Evolutionary conservation across 768 basidiomycete genomes (phyloP), one percentile per base, ranked within the genome.

Genomic region (Amanita muscaria): DNA sequence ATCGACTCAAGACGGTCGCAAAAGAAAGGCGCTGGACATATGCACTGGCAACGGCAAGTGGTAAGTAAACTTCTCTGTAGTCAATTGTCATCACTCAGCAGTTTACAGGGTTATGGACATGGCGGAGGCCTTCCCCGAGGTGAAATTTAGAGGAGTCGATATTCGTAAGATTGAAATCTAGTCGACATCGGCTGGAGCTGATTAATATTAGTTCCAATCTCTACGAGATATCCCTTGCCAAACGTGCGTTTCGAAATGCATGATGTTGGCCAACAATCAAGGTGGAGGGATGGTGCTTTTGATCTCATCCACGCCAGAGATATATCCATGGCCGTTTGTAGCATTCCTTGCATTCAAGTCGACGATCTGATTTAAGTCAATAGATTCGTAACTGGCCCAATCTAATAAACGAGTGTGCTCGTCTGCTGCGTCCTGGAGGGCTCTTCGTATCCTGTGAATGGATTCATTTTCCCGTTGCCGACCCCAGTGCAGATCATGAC

Each of bases 1-100:
- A 33, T 52, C 55, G 21, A 59, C 62, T 32, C 56, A n/a, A n/a
- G 64, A 18, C 10, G 32, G 59, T 33, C 67, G 67, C 45, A 67
- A 64, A 39, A 74, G 65, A 59, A 69, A 70, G 48, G 82, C 70
- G 34, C 67, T 90, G 38, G 87, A 90, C 60, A 54, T 88, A n/a
- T 80, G 87, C 50, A 83, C 80, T 5, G 87, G 87, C n/a, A 82
- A 72, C 14, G 87, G 87, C 4, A 63, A 56, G 62, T 90, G 87
- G 87, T 84, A 49, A 44, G 73, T 64, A 48, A 37, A 18, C 40
- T 42, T 50, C 24, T 33, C 40, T 45, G n/a, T n/a, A n/a, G 56
- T 49, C 49, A 42, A 49, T 40, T 50, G 49, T 56, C 52, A 46
- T 39, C 42, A 24, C 45, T 40, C 47, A 22, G 11, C 9, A 29